Evolutionary conservation across 1,284 basidiomycete genomes (phyloP).

Genomic region (Ustilago cynodontis): DNA sequence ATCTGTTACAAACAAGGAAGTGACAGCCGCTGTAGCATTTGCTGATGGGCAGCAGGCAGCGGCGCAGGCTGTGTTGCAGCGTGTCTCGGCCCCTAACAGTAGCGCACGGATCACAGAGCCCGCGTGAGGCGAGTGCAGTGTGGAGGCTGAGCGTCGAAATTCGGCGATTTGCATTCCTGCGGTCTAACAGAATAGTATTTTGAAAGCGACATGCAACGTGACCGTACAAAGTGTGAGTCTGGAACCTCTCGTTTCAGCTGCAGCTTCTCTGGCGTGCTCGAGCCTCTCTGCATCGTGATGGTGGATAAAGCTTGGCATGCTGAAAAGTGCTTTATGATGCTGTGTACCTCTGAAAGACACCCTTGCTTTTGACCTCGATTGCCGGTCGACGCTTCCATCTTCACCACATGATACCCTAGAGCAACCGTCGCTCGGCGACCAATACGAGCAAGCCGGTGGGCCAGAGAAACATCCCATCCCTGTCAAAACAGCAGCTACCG

Average conservation of each 20-base stretch:
- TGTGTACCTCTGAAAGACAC: background rate
- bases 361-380: no score
- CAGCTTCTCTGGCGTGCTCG: constrained; percentile 3
- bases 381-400: no score
- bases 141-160: constrained; percentile 9
- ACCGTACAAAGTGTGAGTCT: no score
- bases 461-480: no score
- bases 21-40: background rate
- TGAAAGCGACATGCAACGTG: no score
- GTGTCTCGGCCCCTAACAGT: constrained; percentile 2
- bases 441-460: no score
- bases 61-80: constrained; percentile 13
- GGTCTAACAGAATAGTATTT: no score
- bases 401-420: no score
- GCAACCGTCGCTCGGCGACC: no score
- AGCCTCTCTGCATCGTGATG: background rate
- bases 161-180: background rate
- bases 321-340: background rate
- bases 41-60: background rate
- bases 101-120: constrained; percentile 18
- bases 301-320: constrained; percentile 5
- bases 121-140: background rate
- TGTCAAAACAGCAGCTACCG: background rate
- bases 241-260: no score
- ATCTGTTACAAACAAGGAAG: background rate